Evolutionary conservation across 2,329 filamentous ascomycete species (phyloP).

Genomic region (Talaromyces sp.): DNA sequence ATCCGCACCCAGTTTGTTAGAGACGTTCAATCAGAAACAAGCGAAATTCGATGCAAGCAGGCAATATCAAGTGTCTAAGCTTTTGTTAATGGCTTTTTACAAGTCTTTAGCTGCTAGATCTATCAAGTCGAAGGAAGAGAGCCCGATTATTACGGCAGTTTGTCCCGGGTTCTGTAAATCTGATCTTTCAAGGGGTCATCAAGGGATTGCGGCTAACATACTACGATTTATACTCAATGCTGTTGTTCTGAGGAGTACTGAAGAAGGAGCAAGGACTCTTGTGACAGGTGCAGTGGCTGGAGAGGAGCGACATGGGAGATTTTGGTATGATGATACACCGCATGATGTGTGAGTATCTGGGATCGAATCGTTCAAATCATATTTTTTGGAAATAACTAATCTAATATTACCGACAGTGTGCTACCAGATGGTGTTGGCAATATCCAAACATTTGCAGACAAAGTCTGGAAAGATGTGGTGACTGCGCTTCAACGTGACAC

Average conservation of each 20-base stretch:
- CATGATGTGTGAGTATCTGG: conserved; percentile 9
- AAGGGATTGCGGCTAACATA: conserved; percentile 1
- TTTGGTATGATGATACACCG: conserved; percentile 10
- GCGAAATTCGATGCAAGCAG: conserved; percentile 3
- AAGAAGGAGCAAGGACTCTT: conserved; percentile 13
- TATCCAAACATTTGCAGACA: neutral
- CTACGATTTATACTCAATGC: conserved; percentile 3
- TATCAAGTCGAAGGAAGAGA: neutral
- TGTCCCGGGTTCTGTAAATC: conserved; percentile 14
- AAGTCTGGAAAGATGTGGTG: neutral
- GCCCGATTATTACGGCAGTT: conserved; percentile 3
- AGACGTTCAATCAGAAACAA: conserved; percentile 4
- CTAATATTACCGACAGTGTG: neutral
- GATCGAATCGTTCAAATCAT: neutral
- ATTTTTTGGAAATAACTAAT: neutral
- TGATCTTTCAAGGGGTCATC: conserved; percentile 10
- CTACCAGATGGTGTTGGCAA: neutral
- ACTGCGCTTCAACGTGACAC: neutral
- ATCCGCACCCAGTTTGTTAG: neutral
- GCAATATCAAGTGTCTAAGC: conserved; percentile 11
- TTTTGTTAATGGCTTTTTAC: conserved; percentile 2
- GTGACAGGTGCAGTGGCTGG: neutral
- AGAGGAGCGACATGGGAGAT: conserved; percentile 5
- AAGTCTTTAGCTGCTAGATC: neutral
- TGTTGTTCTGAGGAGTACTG: neutral